Percentiles rank a stretch among this genome's conserved stretches.
These are phyloP conservation scores for Verbascum thapsus DNA, from an alignment of 257 asterid genomes.

Conservation along the genomic window DNA sequence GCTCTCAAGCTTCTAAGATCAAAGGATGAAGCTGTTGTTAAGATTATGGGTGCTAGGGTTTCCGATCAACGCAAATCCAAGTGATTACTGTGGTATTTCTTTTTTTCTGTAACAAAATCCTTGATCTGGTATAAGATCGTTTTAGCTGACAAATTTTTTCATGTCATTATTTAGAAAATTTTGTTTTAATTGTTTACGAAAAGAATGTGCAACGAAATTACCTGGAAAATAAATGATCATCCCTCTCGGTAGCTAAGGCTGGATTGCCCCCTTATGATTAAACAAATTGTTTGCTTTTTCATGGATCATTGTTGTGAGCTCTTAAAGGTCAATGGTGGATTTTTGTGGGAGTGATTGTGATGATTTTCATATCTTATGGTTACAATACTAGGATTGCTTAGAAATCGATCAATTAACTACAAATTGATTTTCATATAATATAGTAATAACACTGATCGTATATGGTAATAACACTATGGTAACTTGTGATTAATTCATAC, in stretches of 20 bases:
- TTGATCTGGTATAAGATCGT: constrained; percentile 12
- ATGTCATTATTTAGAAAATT: constrained; percentile 8
- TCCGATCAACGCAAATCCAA: constrained; percentile 40
- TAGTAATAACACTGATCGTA: no score
- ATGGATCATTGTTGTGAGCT: no score
- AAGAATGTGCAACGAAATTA: constrained; percentile 7
- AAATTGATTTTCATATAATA: no score
- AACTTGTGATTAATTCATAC: no score
- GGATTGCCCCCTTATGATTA: no score
- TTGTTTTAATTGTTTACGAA: background rate
- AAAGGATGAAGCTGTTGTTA: constrained; percentile 36
- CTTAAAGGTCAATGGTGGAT: no score
- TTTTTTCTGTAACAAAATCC: constrained; percentile 16
- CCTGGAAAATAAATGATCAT: background rate
- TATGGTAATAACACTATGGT: no score
- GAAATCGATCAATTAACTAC: no score
- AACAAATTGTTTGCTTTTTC: no score
- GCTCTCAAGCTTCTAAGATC: constrained; percentile 63
- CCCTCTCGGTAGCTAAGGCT: constrained; percentile 8
- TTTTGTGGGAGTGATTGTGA: no score
- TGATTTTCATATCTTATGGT: no score
- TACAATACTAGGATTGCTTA: no score
- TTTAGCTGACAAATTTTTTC: constrained; percentile 13
- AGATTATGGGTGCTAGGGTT: constrained; percentile 39
- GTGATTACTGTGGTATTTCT: constrained; percentile 14